These are phyloP conservation scores for Platismatia glauca DNA, from an alignment of 495 filamentous ascomycete species.

Conservation along the genomic window DNA sequence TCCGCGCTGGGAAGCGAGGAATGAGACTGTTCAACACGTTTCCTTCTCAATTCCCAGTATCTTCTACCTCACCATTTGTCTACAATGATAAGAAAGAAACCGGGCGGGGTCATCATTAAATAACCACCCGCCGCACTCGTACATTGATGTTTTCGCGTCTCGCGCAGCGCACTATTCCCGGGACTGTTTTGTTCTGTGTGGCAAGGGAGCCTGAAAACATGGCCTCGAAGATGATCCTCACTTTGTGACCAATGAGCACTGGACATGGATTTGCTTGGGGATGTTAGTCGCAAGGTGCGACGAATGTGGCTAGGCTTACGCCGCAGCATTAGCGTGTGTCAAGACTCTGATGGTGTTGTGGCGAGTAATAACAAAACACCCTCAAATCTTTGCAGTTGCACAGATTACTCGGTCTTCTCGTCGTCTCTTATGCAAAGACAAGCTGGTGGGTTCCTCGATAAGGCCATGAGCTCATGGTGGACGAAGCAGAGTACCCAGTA, in stretches of 20 bases:
- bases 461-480: not conserved
- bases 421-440: not conserved
- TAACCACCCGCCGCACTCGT: not conserved
- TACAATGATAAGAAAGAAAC: not conserved
- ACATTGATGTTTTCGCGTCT: not conserved
- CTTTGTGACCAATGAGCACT: not conserved
- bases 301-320: not conserved
- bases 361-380: not conserved
- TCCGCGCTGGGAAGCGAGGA: not conserved
- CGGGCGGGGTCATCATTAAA: not conserved
- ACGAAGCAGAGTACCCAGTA: no score
- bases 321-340: not conserved
- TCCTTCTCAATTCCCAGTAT: not conserved
- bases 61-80: not conserved
- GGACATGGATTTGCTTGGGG: not conserved
- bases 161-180: not conserved
- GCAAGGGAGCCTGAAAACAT: not conserved
- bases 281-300: not conserved
- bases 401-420: not conserved
- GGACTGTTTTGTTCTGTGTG: not conserved
- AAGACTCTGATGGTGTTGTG: not conserved
- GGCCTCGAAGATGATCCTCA: no score
- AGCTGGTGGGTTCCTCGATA: not conserved
- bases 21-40: not conserved
- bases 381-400: not conserved